Percentiles rank a stretch among this genome's conserved stretches.
Conservation (phyloP, 768 basidiomycete species). For the Dacryopinax spathularia region DNA sequence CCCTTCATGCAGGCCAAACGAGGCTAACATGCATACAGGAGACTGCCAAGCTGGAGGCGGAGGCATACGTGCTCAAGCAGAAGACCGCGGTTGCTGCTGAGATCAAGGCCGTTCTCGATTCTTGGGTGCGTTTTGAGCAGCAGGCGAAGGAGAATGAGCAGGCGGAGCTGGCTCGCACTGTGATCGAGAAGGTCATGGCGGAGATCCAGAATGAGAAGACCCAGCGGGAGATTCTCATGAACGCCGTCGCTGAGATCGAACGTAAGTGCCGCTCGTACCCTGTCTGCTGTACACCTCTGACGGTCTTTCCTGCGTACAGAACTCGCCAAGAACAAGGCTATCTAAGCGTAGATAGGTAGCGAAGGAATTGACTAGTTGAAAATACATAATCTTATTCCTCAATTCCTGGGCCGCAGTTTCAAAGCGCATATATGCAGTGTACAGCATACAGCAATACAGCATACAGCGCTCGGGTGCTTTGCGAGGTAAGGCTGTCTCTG, state of each 20-base stretch:
- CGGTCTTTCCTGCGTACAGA: constrained; percentile 37
- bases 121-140: constrained; percentile 96
- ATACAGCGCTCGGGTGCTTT: too few relatives aligned
- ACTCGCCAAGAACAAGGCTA: constrained; percentile 81
- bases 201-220: constrained; percentile 74
- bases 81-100: constrained; percentile 74
- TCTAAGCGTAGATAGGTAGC: constrained; percentile 35
- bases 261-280: constrained; percentile 42
- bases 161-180: constrained; percentile 70
- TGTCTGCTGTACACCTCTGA: neutral
- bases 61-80: constrained; percentile 82
- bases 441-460: too few relatives aligned
- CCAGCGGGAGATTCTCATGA: constrained; percentile 66
- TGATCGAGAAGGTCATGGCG: constrained; percentile 79
- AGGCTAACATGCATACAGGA: constrained; percentile 37
- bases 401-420: neutral
- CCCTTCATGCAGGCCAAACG: neutral
- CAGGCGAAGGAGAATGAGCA: constrained; percentile 95
- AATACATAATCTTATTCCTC: constrained; percentile 1
- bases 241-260: constrained; percentile 80
- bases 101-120: constrained; percentile 87
- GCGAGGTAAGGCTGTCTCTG: neutral
- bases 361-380: neutral
- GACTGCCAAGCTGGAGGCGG: constrained; percentile 78
- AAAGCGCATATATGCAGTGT: too few relatives aligned